These are phyloP conservation scores for Hemileccinum hortonii DNA, from an alignment of 1,284 basidiomycete genomes.

Conservation along the genomic window DNA sequence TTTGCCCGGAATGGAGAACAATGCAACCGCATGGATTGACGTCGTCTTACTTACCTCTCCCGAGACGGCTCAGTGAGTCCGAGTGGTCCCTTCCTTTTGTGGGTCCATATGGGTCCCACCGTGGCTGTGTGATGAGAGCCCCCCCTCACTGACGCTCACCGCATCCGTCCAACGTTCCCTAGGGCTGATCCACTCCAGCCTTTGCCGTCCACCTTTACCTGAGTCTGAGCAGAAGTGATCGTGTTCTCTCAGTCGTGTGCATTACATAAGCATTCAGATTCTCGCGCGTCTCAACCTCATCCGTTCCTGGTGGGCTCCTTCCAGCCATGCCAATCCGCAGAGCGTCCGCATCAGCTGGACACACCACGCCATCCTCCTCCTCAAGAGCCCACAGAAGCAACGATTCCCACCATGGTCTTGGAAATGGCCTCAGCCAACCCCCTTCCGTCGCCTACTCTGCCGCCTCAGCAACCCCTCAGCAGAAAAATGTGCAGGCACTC, in stretches of 20 bases:
- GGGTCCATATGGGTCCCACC: conserved; percentile 39
- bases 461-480: conserved; percentile 55
- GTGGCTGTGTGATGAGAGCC: conserved; percentile 31
- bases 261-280: conserved; percentile 31
- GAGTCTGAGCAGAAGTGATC: neutral
- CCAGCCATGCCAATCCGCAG: conserved; percentile 48
- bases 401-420: conserved; percentile 47
- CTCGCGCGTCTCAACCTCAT: conserved; percentile 20
- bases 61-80: conserved; percentile 1
- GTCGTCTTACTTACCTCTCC: neutral
- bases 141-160: neutral
- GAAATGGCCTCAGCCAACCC: conserved; percentile 35
- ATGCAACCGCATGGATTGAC: conserved; percentile 28
- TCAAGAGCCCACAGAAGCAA: conserved; percentile 48
- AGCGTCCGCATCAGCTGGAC: conserved; percentile 46
- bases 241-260: neutral
- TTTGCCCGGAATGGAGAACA: conserved; percentile 30
- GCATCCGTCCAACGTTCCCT: neutral
- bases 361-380: conserved; percentile 17
- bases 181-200: neutral
- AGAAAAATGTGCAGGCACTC: conserved; percentile 69
- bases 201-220: neutral
- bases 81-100: conserved; percentile 33
- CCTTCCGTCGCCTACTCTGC: conserved; percentile 36
- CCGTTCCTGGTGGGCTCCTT: conserved; percentile 13